A percentile compares a stretch with the other conserved stretches of the same genome.
Evolutionary conservation across 2,329 filamentous ascomycete species (phyloP).

Genomic region (Ilyonectria sp.): DNA sequence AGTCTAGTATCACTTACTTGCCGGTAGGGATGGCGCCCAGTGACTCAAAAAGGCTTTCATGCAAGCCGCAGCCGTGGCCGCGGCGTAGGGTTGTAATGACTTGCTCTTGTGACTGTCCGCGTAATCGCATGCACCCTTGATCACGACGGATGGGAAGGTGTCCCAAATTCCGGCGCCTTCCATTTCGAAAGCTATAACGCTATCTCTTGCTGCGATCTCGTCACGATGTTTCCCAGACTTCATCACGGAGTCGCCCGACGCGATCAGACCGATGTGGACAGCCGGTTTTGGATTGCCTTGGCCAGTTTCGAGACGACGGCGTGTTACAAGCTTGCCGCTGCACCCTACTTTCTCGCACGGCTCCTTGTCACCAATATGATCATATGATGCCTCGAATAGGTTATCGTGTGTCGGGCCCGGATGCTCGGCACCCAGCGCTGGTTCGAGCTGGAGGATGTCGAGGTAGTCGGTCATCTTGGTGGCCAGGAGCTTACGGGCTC

Average conservation of each 20-base stretch:
- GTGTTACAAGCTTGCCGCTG: neutral
- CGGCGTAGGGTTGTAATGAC: conserved; percentile 34
- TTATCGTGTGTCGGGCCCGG: neutral
- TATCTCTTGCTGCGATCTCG: conserved; percentile 43
- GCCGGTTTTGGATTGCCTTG: conserved; percentile 13
- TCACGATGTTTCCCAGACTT: conserved; percentile 55
- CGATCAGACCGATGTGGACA: conserved; percentile 53
- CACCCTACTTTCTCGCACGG: neutral
- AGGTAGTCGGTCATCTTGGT: neutral
- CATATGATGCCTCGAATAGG: neutral
- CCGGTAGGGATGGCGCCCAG: neutral
- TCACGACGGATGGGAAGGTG: conserved; percentile 52
- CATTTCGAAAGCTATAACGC: conserved; percentile 54
- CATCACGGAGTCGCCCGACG: conserved; percentile 57
- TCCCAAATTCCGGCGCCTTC: conserved; percentile 53
- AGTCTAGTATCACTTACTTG: neutral
- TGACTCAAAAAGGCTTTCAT: conserved; percentile 25
- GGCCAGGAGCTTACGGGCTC: conserved; percentile 15
- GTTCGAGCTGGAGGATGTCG: neutral
- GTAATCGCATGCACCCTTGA: conserved; percentile 58
- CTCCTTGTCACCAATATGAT: neutral
- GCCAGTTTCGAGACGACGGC: neutral
- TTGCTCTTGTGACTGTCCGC: conserved; percentile 56
- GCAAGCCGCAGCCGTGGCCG: conserved; percentile 32
- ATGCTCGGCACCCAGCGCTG: neutral